Base-by-base conservation (phyloP, 176 grass and related monocot genomes). In the Calamus simplicifolius region DNA sequence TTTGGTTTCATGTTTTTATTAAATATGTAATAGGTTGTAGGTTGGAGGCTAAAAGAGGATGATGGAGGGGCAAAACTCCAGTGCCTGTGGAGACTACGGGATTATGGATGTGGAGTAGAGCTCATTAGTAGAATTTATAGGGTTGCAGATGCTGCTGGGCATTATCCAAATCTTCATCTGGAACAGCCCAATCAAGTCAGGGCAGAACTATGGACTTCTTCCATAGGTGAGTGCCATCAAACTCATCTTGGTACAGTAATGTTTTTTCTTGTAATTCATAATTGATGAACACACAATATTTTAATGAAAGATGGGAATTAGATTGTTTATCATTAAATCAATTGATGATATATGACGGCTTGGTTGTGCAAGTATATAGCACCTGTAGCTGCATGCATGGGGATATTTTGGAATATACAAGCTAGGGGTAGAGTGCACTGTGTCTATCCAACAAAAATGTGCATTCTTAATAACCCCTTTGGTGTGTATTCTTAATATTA, bases 51-150 rank as follows among this genome's bases (percentile, higher is more conserved):
- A 29, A 80, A 18, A 31, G 74, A 74, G 48, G 25, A 18, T 4
- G 53, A 81, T 0, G 73, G 54, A 31, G 28, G 63, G 1, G 26
- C 10, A 8, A 70, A 54, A 64, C 56, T 96, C 25, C 72, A 85
- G 60, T 96, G 87, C 72, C 38, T 82, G 10, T 96, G 92, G 92
- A 96, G 79, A 67, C 74, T 97, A 57, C 79, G 81, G 30, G 92
- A 85, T 63, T 70, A 83, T 72, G 52, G 60, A 18, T 82, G 81
- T 56, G 87, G 78, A 3, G 54, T 71, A 48, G 81, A 97, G 64
- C 86, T 91, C 55, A 27, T 91, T 7, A 62, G 53, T 63, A 82
- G 92, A 81, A 97, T 97, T 75, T 43, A 54, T 71, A 54, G 52
- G 50, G 55, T 77, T 12, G 66, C 81, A 54, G 75, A 85, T 16